Evolutionary conservation across 108 stramenopile species (phyloP), one percentile per base, ranked within the genome.

Genomic region (Discostella stelligeroides): DNA sequence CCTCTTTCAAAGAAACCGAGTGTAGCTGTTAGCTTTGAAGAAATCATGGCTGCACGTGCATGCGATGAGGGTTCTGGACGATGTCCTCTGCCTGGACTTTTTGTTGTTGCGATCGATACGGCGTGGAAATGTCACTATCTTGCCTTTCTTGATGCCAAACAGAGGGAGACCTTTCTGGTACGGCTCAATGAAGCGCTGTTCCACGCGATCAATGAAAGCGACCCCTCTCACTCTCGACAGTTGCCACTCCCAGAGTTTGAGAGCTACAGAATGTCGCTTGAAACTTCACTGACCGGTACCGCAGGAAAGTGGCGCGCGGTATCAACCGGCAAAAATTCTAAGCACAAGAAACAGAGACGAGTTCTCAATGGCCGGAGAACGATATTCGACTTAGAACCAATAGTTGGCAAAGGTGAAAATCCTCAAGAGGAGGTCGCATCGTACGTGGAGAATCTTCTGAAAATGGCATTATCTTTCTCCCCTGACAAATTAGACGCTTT

Each of bases 121-220:
- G 87, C 89, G 2, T 92, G 91, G 91, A 72, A 75, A 40, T 90
- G 89, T 46, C 87, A 90, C 64, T 95, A 95, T 60, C 58, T 92
- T 25, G 88, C 86, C 0, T 92, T 95, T 72, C 64, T 60, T 7
- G 74, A 75, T 27, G 88, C 81, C 25, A 66, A 68, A 25, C 60
- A 81, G 24, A 61, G 84, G 41, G 77, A 77, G 20, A 62, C 17
- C 39, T 92, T 95, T 66, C 40, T 70, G 12, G 64, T 76, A 37
- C 76, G 74, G 23, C 38, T 86, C 6, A 80, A 86, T 15, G 55
- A 55, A 11, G 85, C 85, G 5, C 61, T 86, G 29, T 74, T 66
- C 68, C 63, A 45, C 34, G 23, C 73, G 12, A 17, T 56, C 12
- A 47, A 63, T 17, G 65, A 82, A 46, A 47, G 59, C 38, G 76